Evolutionary conservation across 2,329 filamentous ascomycete species (phyloP).

Genomic region (Fusarium setosum): DNA sequence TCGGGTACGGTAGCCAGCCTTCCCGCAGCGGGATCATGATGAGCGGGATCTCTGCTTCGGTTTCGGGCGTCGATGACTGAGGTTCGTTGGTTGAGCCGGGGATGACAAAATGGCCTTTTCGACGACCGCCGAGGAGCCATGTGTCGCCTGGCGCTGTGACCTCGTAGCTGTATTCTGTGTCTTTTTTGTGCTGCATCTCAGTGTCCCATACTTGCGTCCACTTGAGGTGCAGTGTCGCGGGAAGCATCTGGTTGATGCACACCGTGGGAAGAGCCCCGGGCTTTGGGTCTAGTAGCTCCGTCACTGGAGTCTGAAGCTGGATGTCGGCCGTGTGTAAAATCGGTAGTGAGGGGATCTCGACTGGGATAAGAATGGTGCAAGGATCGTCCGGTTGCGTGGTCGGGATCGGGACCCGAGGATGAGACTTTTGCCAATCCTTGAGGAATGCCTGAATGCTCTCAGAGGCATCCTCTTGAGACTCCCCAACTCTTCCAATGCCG

Average conservation of each 20-base stretch:
- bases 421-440: constrained; percentile 46
- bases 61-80: constrained; percentile 59
- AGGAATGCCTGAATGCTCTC: constrained; percentile 45
- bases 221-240: constrained; percentile 69
- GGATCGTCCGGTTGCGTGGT: constrained; percentile 47
- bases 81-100: constrained; percentile 54
- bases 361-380: constrained; percentile 84
- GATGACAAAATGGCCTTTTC: constrained; percentile 81
- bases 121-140: constrained; percentile 87
- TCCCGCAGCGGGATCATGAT: constrained; percentile 83
- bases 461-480: constrained; percentile 48
- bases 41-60: constrained; percentile 71
- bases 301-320: constrained; percentile 57
- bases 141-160: constrained; percentile 77
- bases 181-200: constrained; percentile 50
- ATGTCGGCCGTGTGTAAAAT: constrained; percentile 85
- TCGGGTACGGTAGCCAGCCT: constrained; percentile 82
- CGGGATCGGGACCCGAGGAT: constrained; percentile 43
- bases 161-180: constrained; percentile 85
- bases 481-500: constrained; percentile 58
- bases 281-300: constrained; percentile 42
- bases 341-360: constrained; percentile 86
- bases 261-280: constrained; percentile 57
- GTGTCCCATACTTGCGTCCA: constrained; percentile 75
- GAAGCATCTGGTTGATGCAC: constrained; percentile 72